These are phyloP conservation scores for Cicer judaicum DNA, from an alignment of 306 rosid genomes.

Conservation along the genomic window DNA sequence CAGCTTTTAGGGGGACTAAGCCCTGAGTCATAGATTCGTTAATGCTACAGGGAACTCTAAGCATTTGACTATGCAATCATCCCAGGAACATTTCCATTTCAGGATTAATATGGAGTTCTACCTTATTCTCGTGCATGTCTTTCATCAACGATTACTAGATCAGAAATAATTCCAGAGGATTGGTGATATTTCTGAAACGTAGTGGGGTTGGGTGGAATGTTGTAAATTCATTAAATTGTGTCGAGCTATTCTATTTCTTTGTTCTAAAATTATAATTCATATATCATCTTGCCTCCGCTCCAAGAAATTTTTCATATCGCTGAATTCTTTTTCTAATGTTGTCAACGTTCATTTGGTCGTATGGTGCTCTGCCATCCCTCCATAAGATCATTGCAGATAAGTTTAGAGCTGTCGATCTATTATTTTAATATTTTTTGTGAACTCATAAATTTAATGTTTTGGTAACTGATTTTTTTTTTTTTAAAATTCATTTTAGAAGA, in stretches of 20 bases:
- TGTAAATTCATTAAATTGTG: conserved; percentile 52
- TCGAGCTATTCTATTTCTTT: conserved; percentile 33
- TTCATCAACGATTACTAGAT: conserved; percentile 42
- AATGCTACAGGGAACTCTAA: conserved; percentile 36
- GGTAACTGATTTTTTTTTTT: too few relatives aligned
- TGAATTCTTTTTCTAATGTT: conserved; percentile 43
- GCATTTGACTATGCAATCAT: conserved; percentile 32
- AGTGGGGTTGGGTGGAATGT: conserved; percentile 39
- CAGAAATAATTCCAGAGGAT: conserved; percentile 23
- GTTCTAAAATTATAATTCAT: conserved; percentile 34
- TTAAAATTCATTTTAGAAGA: too few relatives aligned
- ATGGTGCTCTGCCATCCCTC: conserved; percentile 22
- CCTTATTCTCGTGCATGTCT: conserved; percentile 30
- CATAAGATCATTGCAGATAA: not conserved
- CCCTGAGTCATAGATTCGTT: conserved; percentile 60
- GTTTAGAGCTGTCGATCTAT: too few relatives aligned
- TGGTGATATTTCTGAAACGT: conserved; percentile 23
- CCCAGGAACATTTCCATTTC: conserved; percentile 37
- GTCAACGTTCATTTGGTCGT: conserved; percentile 31
- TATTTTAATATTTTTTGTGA: too few relatives aligned
- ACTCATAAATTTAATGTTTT: too few relatives aligned
- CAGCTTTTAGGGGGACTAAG: conserved; percentile 90
- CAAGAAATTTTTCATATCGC: conserved; percentile 29
- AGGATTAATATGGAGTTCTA: conserved; percentile 36
- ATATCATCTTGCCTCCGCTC: conserved; percentile 12